These are phyloP conservation scores for Gloeostereum incarnatum DNA, from an alignment of 768 basidiomycete genomes.

Conservation along the genomic window DNA sequence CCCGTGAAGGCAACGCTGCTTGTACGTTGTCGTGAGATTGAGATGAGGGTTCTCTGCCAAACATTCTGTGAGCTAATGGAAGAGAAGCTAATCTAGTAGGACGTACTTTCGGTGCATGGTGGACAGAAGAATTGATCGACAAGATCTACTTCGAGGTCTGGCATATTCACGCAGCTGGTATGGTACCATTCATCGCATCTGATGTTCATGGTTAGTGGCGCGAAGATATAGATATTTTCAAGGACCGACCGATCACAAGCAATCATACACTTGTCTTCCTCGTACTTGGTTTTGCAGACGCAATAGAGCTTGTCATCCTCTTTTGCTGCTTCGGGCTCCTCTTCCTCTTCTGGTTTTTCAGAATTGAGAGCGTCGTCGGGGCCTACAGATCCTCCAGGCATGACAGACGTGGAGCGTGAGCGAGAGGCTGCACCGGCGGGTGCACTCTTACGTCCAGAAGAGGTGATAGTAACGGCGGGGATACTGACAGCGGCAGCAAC, in stretches of 20 bases:
- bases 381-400: slow-evolving; percentile 40
- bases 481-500: not conserved
- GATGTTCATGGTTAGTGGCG: not conserved
- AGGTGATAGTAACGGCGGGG: not conserved
- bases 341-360: slow-evolving; percentile 34
- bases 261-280: slow-evolving; percentile 86
- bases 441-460: slow-evolving; percentile 9
- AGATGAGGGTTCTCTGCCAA: slow-evolving; percentile 46
- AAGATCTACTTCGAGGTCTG: slow-evolving; percentile 74
- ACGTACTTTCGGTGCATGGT: slow-evolving; percentile 65
- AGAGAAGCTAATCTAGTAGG: not conserved
- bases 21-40: slow-evolving; percentile 69
- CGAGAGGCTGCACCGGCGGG: slow-evolving; percentile 30
- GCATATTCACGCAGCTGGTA: slow-evolving; percentile 74
- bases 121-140: slow-evolving; percentile 93
- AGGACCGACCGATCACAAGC: slow-evolving; percentile 77
- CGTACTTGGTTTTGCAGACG: slow-evolving; percentile 79
- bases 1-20: slow-evolving; percentile 67
- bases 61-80: slow-evolving; percentile 4
- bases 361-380: slow-evolving; percentile 25
- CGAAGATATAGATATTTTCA: slow-evolving; percentile 2
- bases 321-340: slow-evolving; percentile 29
- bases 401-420: slow-evolving; percentile 64
- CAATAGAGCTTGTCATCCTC: slow-evolving; percentile 80
- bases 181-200: slow-evolving; percentile 97